Conservation (phyloP, 148 eudicot species). For the Talinum fruticosum region DNA sequence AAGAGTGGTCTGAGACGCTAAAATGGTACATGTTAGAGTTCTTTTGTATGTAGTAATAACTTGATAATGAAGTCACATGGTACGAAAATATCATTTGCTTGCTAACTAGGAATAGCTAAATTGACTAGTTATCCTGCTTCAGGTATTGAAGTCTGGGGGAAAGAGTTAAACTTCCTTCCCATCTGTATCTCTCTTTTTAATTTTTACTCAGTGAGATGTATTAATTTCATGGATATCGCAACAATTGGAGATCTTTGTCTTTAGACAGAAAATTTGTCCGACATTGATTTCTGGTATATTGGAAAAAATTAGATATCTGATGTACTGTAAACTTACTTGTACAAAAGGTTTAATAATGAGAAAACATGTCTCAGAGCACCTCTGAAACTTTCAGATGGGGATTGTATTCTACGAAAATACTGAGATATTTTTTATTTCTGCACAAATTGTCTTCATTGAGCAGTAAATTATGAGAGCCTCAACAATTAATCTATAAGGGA, state of each 20-base stretch:
- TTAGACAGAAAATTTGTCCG: too few relatives aligned
- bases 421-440: not conserved
- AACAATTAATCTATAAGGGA: not conserved
- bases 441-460: not conserved
- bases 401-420: too few relatives aligned
- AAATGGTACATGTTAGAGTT: slow-evolving; percentile 23
- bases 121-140: slow-evolving; percentile 15
- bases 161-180: slow-evolving; percentile 16
- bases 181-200: slow-evolving; percentile 7
- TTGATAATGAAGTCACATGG: slow-evolving; percentile 17
- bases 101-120: slow-evolving; percentile 20
- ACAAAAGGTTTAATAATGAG: too few relatives aligned
- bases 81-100: slow-evolving; percentile 8
- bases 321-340: too few relatives aligned
- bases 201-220: slow-evolving; percentile 17
- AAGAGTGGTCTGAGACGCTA: slow-evolving; percentile 29
- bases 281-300: too few relatives aligned
- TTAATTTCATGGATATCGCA: not conserved
- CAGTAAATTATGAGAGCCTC: not conserved
- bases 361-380: not conserved
- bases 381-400: slow-evolving; percentile 3
- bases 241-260: slow-evolving; percentile 13
- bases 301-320: too few relatives aligned
- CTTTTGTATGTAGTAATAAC: slow-evolving; percentile 16
- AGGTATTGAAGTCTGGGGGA: slow-evolving; percentile 14